phyloP scores from a whole-genome alignment of 352 stramenopile species.

The Salisapilia sapeloensis region DNA sequence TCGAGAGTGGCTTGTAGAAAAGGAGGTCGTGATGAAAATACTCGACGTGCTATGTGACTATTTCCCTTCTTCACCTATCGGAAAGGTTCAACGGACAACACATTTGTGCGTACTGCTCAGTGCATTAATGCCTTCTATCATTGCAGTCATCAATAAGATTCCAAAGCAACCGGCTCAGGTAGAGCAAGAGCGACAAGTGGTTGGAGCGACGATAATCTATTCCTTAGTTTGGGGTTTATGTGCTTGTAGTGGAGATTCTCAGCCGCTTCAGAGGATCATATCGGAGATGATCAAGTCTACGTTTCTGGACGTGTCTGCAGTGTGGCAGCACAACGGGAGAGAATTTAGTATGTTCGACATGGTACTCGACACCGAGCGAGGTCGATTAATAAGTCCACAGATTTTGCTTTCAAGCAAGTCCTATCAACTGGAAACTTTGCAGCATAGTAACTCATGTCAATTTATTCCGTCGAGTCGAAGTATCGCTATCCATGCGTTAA shows the following conservation, averaged over 20 bases:
- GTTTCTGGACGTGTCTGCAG: slow-evolving; percentile 7
- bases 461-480: slow-evolving; percentile 13
- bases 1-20: too few species aligned
- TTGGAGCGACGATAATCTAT: slow-evolving; percentile 35
- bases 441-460: too few species aligned
- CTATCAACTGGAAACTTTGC: too few species aligned
- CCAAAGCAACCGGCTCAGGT: neutral
- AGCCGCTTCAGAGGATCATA: slow-evolving; percentile 6
- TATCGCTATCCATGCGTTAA: slow-evolving; percentile 10
- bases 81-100: too few species aligned
- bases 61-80: too few species aligned
- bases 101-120: too few species aligned
- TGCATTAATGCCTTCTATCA: slow-evolving; percentile 3
- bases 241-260: slow-evolving; percentile 3
- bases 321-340: slow-evolving; percentile 8
- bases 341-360: slow-evolving; percentile 11
- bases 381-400: slow-evolving; percentile 8
- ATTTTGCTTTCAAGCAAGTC: slow-evolving; percentile 1
- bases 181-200: slow-evolving; percentile 6
- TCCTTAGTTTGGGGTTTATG: slow-evolving; percentile 26
- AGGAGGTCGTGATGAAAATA: too few species aligned
- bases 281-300: slow-evolving; percentile 9
- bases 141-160: slow-evolving; percentile 1
- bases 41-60: too few species aligned
- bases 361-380: slow-evolving; percentile 7